A percentile compares a stretch with the other conserved stretches of the same genome.
Evolutionary conservation across 78 protist species (phyloP).

Genomic region (Dictyostelium brefeldianum): DNA sequence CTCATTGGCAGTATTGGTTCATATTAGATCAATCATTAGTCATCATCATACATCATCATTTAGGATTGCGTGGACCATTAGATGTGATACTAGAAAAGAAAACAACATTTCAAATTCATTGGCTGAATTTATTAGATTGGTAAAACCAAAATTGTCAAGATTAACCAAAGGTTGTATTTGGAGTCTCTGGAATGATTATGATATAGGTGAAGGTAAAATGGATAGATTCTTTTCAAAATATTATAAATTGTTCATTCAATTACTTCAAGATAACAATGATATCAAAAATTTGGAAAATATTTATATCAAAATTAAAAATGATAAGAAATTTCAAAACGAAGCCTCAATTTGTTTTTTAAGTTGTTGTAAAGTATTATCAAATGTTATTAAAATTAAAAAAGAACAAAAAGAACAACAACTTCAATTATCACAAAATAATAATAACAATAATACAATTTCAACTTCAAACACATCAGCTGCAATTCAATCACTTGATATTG

Average conservation of each 20-base stretch:
- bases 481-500: neutral
- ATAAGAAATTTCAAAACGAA: constrained; percentile 6
- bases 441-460: neutral
- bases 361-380: constrained; percentile 12
- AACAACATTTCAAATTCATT: neutral
- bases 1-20: constrained; percentile 7
- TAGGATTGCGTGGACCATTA: constrained; percentile 51
- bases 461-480: neutral
- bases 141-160: constrained; percentile 53
- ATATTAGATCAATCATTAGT: neutral
- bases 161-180: constrained; percentile 28
- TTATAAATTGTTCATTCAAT: constrained; percentile 25
- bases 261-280: constrained; percentile 47
- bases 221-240: constrained; percentile 47
- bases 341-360: constrained; percentile 7
- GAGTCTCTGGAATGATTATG: constrained; percentile 63
- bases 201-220: constrained; percentile 61
- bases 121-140: constrained; percentile 15
- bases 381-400: neutral
- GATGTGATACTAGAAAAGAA: constrained; percentile 17
- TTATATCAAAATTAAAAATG: constrained; percentile 28
- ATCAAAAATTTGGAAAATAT: constrained; percentile 39
- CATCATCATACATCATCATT: constrained; percentile 49
- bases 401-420: neutral
- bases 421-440: neutral